These are phyloP conservation scores for Trichophyton verrucosum DNA, from an alignment of 2,329 filamentous ascomycete genomes.

Conservation along the genomic window DNA sequence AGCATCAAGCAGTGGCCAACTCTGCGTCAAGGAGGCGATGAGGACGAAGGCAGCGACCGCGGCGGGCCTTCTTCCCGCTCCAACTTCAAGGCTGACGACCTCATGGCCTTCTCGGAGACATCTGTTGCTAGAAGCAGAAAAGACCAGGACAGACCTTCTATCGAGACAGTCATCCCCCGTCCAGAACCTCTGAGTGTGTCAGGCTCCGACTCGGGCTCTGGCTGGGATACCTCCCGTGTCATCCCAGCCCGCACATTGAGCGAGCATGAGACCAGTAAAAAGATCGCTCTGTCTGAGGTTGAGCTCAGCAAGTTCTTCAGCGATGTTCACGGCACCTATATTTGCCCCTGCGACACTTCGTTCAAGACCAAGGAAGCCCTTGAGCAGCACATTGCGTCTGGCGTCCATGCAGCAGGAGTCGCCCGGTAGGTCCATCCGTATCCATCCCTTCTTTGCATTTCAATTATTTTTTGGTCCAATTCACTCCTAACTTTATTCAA, in stretches of 20 bases:
- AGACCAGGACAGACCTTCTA: neutral
- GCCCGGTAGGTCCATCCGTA: slow-evolving; percentile 13
- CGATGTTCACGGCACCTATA: slow-evolving; percentile 19
- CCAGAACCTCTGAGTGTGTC: neutral
- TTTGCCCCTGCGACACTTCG: slow-evolving; percentile 24
- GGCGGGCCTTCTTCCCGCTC: neutral
- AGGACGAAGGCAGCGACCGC: neutral
- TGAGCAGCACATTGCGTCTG: slow-evolving; percentile 23
- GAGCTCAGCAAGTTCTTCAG: slow-evolving; percentile 22
- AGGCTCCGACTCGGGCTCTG: neutral
- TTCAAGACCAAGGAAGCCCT: slow-evolving; percentile 20
- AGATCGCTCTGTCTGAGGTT: neutral
- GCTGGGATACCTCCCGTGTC: neutral
- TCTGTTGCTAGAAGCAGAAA: neutral
- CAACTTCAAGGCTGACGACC: slow-evolving; percentile 9
- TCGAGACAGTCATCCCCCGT: neutral
- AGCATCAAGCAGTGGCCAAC: slow-evolving; percentile 19
- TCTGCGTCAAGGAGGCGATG: slow-evolving; percentile 2
- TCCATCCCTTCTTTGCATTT: neutral
- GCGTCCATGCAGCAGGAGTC: slow-evolving; percentile 16
- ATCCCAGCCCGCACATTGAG: neutral
- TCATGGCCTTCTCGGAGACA: slow-evolving; percentile 16
- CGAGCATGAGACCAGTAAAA: neutral
- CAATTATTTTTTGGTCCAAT: neutral
- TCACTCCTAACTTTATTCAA: slow-evolving; percentile 1